These are phyloP conservation scores for Xylaria telfairii DNA, from an alignment of 495 filamentous ascomycete species.

Conservation along the genomic window DNA sequence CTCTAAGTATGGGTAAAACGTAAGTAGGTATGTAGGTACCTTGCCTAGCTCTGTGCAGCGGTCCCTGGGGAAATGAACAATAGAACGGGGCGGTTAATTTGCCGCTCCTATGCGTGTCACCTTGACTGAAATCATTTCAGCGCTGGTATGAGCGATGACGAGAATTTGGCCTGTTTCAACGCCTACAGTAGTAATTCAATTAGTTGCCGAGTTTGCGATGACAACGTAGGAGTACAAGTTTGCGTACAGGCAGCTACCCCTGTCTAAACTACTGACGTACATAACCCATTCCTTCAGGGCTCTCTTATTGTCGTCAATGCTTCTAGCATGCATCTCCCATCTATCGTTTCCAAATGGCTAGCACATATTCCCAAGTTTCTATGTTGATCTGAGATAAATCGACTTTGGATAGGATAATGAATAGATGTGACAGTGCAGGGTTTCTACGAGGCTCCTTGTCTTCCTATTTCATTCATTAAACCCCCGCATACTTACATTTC, in stretches of 20 bases:
- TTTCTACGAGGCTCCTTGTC: background rate
- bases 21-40: no score
- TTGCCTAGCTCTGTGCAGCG: background rate
- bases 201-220: background rate
- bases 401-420: background rate
- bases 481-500: constrained; percentile 7
- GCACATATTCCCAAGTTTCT: background rate
- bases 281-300: background rate
- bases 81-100: background rate
- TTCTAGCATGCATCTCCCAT: background rate
- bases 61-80: background rate
- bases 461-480: background rate
- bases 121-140: background rate
- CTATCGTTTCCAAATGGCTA: background rate
- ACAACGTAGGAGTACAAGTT: background rate
- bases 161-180: background rate
- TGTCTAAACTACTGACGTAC: background rate
- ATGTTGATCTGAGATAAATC: background rate
- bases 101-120: background rate
- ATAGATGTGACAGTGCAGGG: background rate
- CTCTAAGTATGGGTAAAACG: background rate
- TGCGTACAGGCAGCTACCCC: background rate
- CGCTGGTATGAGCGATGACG: background rate
- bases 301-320: background rate
- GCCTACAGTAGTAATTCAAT: background rate